These are phyloP conservation scores for Stagonosporopsis vannaccii DNA, from an alignment of 2,329 filamentous ascomycete species.

Conservation along the genomic window DNA sequence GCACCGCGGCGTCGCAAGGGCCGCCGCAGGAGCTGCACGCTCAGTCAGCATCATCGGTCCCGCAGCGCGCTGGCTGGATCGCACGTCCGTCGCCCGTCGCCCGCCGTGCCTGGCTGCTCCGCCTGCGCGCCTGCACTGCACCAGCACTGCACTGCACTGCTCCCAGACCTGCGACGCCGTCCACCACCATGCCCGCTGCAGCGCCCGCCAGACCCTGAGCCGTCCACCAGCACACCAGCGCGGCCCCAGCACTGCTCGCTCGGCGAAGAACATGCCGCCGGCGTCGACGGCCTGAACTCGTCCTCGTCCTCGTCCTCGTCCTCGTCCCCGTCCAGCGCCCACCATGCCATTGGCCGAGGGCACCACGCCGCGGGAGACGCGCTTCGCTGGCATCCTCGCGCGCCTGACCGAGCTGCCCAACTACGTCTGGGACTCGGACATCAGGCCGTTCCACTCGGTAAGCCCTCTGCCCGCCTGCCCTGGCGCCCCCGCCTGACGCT, in stretches of 20 bases:
- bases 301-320: not conserved
- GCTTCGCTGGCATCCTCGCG: conserved; percentile 44
- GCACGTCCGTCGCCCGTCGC: too few relatives aligned
- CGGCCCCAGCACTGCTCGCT: too few relatives aligned
- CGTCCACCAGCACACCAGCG: conserved; percentile 4
- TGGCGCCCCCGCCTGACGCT: conserved; percentile 23
- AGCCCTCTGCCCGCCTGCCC: conserved; percentile 10
- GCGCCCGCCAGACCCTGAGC: not conserved
- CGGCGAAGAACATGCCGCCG: conserved; percentile 11
- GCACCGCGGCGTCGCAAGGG: not conserved
- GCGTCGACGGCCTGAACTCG: not conserved
- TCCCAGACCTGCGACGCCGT: not conserved
- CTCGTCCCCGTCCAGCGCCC: conserved; percentile 3
- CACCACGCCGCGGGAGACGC: conserved; percentile 25
- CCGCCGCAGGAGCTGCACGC: not conserved
- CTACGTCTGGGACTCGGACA: conserved; percentile 51
- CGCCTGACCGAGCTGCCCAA: conserved; percentile 49
- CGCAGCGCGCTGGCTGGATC: not conserved
- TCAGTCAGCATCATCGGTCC: conserved; percentile 20
- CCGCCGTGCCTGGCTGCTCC: not conserved
- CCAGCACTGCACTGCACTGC: not conserved
- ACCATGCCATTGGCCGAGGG: conserved; percentile 29
- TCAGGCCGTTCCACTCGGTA: conserved; percentile 57
- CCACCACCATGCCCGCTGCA: not conserved
- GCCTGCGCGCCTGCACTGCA: not conserved